These are phyloP conservation scores for Emmonsiellopsis sp. DNA, from an alignment of 2,329 filamentous ascomycete species.

Conservation along the genomic window DNA sequence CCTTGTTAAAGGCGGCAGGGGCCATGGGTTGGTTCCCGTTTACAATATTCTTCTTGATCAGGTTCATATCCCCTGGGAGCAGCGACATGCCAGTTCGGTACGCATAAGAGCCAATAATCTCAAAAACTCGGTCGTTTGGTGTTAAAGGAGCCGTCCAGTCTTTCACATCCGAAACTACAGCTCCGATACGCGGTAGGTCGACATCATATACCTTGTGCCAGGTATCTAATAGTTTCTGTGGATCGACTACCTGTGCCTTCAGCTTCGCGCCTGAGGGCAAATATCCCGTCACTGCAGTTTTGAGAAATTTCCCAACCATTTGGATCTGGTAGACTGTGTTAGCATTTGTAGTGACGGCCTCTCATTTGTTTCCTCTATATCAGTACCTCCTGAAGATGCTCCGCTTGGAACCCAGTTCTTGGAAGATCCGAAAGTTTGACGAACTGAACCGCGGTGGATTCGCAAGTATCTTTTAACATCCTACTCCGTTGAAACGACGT, in stretches of 20 bases:
- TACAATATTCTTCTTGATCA: not conserved
- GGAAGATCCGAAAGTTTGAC: not conserved
- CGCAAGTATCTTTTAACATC: not conserved
- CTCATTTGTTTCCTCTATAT: not conserved
- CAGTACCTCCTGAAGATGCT: slow-evolving; percentile 1
- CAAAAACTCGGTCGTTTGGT: not conserved
- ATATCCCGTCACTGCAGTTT: not conserved
- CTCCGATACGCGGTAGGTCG: not conserved
- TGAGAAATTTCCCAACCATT: not conserved
- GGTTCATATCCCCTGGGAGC: not conserved
- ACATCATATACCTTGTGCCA: slow-evolving; percentile 1
- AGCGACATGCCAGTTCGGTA: not conserved
- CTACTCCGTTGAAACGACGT: not conserved
- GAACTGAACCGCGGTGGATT: not conserved
- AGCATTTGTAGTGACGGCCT: not conserved
- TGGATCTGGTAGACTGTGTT: not conserved
- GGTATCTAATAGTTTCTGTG: not conserved
- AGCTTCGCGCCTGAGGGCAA: not conserved
- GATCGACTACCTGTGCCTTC: not conserved
- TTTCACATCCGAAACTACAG: not conserved
- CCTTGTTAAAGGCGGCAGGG: not conserved
- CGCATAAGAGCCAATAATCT: slow-evolving; percentile 1
- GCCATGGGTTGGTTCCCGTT: not conserved
- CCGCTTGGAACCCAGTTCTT: not conserved
- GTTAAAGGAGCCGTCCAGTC: not conserved